A percentile compares a stretch with the other conserved stretches of the same genome.
phyloP scores from a whole-genome alignment of 495 filamentous ascomycete species.

The Aspergillus asperescens region DNA sequence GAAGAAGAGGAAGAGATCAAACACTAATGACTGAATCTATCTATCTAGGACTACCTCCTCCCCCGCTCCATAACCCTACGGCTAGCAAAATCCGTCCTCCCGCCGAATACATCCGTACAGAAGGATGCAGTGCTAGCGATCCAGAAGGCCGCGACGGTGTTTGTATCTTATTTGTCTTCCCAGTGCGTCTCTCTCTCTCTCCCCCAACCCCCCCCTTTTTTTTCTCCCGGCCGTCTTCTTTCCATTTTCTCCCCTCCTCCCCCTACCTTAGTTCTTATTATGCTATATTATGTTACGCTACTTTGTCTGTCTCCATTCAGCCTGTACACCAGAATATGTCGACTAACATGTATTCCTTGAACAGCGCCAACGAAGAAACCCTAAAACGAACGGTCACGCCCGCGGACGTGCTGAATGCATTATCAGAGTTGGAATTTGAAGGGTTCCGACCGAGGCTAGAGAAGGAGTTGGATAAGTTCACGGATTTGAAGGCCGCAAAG shows the following conservation, averaged over 20 bases:
- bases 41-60: slow-evolving; percentile 77
- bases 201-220: too few species aligned
- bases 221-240: neutral
- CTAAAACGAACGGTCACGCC: slow-evolving; percentile 85
- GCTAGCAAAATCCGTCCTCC: slow-evolving; percentile 94
- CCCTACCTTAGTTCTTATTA: neutral
- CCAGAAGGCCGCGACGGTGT: slow-evolving; percentile 89
- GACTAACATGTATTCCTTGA: neutral
- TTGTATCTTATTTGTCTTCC: slow-evolving; percentile 82
- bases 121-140: slow-evolving; percentile 89
- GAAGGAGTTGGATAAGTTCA: slow-evolving; percentile 55
- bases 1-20: neutral
- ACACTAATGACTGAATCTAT: neutral
- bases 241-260: neutral
- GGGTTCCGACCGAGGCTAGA: slow-evolving; percentile 62
- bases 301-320: neutral
- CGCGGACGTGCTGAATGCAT: slow-evolving; percentile 72
- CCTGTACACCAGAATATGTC: neutral
- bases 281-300: too few species aligned
- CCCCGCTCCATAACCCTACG: slow-evolving; percentile 91
- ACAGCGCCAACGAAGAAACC: slow-evolving; percentile 70
- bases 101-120: slow-evolving; percentile 88
- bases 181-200: slow-evolving; percentile 53
- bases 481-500: slow-evolving; percentile 60
- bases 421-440: slow-evolving; percentile 79